Evolutionary conservation across 805 yeast genomes (phyloP).

Genomic region (Debaryomyces castellii): DNA sequence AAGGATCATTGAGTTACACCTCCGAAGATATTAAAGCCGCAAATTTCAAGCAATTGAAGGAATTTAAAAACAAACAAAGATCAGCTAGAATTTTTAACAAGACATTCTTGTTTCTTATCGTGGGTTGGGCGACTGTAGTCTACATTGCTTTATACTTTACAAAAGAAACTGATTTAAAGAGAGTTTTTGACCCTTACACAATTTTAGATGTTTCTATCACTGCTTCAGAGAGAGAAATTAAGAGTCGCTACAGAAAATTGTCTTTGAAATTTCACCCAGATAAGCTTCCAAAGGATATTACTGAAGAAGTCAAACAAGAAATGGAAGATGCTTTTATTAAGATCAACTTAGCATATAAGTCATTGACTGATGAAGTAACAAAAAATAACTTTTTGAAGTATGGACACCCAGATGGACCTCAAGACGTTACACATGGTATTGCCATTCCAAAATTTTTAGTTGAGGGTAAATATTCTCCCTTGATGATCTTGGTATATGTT

Average conservation of each 20-base stretch:
- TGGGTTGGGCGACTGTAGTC: constrained; percentile 65
- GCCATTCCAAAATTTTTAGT: constrained; percentile 91
- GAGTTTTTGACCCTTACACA: constrained; percentile 86
- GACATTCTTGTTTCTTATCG: constrained; percentile 27
- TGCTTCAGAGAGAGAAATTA: constrained; percentile 74
- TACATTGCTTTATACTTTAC: constrained; percentile 36
- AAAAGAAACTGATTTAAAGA: constrained; percentile 45
- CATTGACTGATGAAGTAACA: constrained; percentile 86
- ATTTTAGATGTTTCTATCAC: constrained; percentile 70
- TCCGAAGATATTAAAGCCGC: constrained; percentile 33
- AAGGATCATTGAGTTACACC: constrained; percentile 32
- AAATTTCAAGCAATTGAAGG: constrained; percentile 20
- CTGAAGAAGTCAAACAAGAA: constrained; percentile 52
- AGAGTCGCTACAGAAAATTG: constrained; percentile 79
- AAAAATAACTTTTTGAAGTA: constrained; percentile 79
- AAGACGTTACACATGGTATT: constrained; percentile 85
- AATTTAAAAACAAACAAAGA: constrained; percentile 25
- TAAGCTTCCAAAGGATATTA: constrained; percentile 66
- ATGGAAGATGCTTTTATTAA: constrained; percentile 77
- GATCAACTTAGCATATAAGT: constrained; percentile 89
- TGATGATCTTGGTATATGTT: constrained; percentile 64
- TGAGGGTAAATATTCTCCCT: constrained; percentile 72
- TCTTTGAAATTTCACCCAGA: constrained; percentile 93
- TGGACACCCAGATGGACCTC: constrained; percentile 99
- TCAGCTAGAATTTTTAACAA: constrained; percentile 39